Evolutionary conservation across 768 basidiomycete species (phyloP).

Genomic region (Termitomyces titanicus): DNA sequence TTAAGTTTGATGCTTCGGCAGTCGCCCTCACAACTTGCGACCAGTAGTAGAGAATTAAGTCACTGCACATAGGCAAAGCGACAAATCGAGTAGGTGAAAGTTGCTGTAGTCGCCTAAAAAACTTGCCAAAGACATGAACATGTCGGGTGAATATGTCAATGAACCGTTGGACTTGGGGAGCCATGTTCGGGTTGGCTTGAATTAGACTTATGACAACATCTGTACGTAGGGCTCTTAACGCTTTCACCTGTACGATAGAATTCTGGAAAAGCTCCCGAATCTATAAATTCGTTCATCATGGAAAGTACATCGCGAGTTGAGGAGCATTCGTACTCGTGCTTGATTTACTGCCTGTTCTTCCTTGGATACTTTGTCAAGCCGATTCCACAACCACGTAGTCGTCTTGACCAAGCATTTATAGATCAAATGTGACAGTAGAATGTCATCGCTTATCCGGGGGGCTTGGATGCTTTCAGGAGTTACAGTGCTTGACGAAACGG

Average conservation of each 20-base stretch:
- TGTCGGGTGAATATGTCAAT: slow-evolving; percentile 65
- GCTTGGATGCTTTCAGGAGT: slow-evolving; percentile 42
- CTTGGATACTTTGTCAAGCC: slow-evolving; percentile 37
- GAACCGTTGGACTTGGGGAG: slow-evolving; percentile 37
- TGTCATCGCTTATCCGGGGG: slow-evolving; percentile 32
- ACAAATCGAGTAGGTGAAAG: slow-evolving; percentile 57
- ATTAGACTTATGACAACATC: slow-evolving; percentile 43
- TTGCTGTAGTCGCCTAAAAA: slow-evolving; percentile 74
- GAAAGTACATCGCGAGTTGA: background rate
- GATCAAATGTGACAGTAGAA: slow-evolving; percentile 57
- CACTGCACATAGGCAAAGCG: slow-evolving; percentile 55
- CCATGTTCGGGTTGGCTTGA: slow-evolving; percentile 18
- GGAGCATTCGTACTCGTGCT: slow-evolving; percentile 45
- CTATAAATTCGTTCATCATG: slow-evolving; percentile 31
- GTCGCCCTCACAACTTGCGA: slow-evolving; percentile 73
- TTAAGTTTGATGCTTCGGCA: slow-evolving; percentile 42
- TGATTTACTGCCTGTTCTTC: slow-evolving; percentile 42
- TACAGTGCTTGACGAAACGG: slow-evolving; percentile 33
- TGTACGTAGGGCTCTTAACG: slow-evolving; percentile 56
- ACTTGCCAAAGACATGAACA: slow-evolving; percentile 71
- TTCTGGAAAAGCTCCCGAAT: slow-evolving; percentile 57
- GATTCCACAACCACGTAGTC: slow-evolving; percentile 68
- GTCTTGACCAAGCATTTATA: slow-evolving; percentile 77
- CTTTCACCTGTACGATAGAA: slow-evolving; percentile 53
- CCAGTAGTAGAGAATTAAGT: slow-evolving; percentile 80